Conservation (phyloP, 192 early-diverging fungal genomes). For the Coemansia sp. region DNA sequence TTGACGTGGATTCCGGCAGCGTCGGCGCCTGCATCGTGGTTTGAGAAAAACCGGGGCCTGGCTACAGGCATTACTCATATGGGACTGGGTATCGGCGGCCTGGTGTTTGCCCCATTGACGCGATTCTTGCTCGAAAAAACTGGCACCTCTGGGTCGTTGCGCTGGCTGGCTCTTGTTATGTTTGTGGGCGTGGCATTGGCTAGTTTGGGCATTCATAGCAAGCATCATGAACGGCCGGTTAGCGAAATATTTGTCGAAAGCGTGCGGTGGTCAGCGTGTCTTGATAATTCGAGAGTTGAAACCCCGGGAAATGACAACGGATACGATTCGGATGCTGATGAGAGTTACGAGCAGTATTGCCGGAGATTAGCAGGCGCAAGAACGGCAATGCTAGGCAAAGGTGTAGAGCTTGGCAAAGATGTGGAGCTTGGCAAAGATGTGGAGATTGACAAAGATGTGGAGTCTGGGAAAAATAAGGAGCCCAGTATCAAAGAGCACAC, state of each 20-base stretch:
- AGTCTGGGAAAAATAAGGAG: not conserved
- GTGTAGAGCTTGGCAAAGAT: too few relatives aligned
- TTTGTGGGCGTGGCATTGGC: slow-evolving; percentile 33
- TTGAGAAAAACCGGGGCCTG: slow-evolving; percentile 58
- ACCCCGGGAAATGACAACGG: not conserved
- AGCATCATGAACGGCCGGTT: slow-evolving; percentile 15
- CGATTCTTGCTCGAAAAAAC: slow-evolving; percentile 45
- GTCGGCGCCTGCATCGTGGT: slow-evolving; percentile 67
- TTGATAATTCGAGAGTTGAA: slow-evolving; percentile 18
- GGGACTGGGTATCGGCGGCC: slow-evolving; percentile 66
- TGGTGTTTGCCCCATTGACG: slow-evolving; percentile 61
- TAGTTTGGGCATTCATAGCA: slow-evolving; percentile 48
- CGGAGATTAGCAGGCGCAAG: too few relatives aligned
- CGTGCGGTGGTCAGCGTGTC: slow-evolving; percentile 40
- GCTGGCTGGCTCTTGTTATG: slow-evolving; percentile 45
- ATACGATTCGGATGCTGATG: too few relatives aligned
- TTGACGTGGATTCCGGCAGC: slow-evolving; percentile 64
- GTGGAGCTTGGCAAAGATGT: too few relatives aligned
- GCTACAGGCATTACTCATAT: slow-evolving; percentile 69
- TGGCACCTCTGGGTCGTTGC: slow-evolving; percentile 42
- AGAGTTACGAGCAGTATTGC: too few relatives aligned
- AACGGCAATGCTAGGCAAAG: too few relatives aligned
- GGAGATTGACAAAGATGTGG: not conserved
- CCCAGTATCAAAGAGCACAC: not conserved
- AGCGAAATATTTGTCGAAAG: slow-evolving; percentile 31